These are phyloP conservation scores for Salix purpurea DNA, from an alignment of 345 rosid species.

Conservation along the genomic window DNA sequence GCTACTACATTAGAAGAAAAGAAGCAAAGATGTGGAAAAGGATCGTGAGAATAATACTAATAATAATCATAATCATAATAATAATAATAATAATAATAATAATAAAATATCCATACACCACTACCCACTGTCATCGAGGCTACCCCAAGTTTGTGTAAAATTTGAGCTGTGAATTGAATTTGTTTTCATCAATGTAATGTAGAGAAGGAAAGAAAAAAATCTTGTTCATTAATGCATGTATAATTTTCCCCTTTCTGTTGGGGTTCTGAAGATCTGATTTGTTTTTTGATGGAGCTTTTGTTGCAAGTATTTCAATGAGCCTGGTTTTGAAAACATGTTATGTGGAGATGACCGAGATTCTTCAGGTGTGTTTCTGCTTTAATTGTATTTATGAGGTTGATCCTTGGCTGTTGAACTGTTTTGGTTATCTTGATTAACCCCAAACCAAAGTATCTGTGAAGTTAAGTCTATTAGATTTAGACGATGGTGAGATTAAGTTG, in stretches of 20 bases:
- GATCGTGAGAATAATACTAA: conserved; percentile 29
- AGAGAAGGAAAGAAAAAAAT: background rate
- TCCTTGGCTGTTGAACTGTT: background rate
- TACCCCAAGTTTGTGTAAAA: conserved; percentile 30
- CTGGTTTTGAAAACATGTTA: background rate
- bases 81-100: background rate
- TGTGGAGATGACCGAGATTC: background rate
- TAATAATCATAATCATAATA: too few species aligned
- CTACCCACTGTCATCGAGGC: conserved; percentile 29
- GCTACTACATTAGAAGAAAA: conserved; percentile 83
- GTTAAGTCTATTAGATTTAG: too few species aligned
- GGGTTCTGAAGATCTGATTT: background rate
- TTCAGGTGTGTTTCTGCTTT: background rate
- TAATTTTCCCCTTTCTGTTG: conserved; percentile 2
- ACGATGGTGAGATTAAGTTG: too few species aligned
- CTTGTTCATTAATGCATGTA: conserved; percentile 13
- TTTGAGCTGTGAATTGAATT: conserved; percentile 30
- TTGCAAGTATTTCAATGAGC: background rate
- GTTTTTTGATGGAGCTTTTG: background rate
- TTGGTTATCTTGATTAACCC: background rate
- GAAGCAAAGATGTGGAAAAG: conserved; percentile 65
- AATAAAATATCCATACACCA: background rate
- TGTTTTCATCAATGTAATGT: conserved; percentile 7
- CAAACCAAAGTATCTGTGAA: background rate
- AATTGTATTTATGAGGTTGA: background rate